phyloP scores from a whole-genome alignment of 139 green algal genomes.

The Desmodesmus armatus region DNA sequence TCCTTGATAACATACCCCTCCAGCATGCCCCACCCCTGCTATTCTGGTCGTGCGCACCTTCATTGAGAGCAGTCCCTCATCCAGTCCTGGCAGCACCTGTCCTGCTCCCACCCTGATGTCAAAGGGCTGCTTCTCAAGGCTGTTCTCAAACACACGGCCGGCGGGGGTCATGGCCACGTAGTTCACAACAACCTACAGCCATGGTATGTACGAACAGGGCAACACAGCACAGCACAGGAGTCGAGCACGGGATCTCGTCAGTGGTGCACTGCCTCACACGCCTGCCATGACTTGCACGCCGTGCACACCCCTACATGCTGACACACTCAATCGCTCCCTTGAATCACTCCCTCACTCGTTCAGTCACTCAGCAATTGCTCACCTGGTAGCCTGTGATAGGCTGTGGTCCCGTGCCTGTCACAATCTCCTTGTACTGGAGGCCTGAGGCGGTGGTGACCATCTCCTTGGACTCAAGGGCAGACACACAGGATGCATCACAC shows the following conservation, averaged over 20 bases:
- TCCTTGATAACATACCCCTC: too few species aligned
- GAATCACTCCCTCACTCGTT: too few species aligned
- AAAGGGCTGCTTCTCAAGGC: conserved; percentile 90
- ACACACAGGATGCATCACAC: conserved; percentile 77
- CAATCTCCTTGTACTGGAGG: conserved; percentile 93
- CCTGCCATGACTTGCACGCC: not conserved
- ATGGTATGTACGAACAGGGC: not conserved
- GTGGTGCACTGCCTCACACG: too few species aligned
- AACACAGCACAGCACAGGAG: not conserved
- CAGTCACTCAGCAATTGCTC: too few species aligned
- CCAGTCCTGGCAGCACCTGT: conserved; percentile 79
- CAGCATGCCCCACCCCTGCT: conserved; percentile 53
- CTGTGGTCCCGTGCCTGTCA: conserved; percentile 68
- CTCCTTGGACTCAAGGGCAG: conserved; percentile 56
- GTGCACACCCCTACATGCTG: too few species aligned
- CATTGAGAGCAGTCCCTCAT: conserved; percentile 94
- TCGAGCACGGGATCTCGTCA: too few species aligned
- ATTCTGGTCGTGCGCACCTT: too few species aligned
- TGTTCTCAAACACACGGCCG: conserved; percentile 88
- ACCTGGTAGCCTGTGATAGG: conserved; percentile 62
- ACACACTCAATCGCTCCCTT: too few species aligned
- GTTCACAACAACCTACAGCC: conserved; percentile 83
- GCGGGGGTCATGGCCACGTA: conserved; percentile 92
- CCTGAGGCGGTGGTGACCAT: conserved; percentile 79
- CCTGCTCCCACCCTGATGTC: conserved; percentile 81